Evolutionary conservation across 768 basidiomycete species (phyloP).

Genomic region (Solioccasus polychromus): DNA sequence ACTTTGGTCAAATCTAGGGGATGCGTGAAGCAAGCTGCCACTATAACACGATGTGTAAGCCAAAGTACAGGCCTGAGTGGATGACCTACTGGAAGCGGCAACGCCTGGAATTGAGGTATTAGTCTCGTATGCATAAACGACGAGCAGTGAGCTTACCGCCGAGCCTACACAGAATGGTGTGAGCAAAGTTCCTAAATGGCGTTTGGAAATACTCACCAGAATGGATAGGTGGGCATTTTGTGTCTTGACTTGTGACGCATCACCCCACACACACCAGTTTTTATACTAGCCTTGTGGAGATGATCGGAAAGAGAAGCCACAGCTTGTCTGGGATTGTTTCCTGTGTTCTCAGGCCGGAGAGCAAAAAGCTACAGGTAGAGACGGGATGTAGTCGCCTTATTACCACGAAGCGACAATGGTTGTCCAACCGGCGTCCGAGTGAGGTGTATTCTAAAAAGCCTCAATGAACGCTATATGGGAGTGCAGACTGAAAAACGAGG

Average conservation of each 20-base stretch:
- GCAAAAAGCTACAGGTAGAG: slow-evolving; percentile 23
- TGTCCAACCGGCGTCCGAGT: not conserved
- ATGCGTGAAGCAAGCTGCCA: slow-evolving; percentile 81
- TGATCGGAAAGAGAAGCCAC: slow-evolving; percentile 4
- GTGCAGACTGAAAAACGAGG: not conserved
- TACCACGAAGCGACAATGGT: slow-evolving; percentile 1
- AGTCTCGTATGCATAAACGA: not conserved
- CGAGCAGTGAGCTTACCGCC: slow-evolving; percentile 45
- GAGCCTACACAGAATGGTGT: slow-evolving; percentile 41
- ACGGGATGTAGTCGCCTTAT: slow-evolving; percentile 3
- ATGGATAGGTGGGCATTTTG: slow-evolving; percentile 29
- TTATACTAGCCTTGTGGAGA: slow-evolving; percentile 16
- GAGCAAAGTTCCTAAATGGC: not conserved
- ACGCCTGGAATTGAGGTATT: slow-evolving; percentile 41
- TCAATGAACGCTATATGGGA: slow-evolving; percentile 3
- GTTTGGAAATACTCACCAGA: slow-evolving; percentile 25
- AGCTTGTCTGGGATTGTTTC: slow-evolving; percentile 3
- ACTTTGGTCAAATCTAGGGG: slow-evolving; percentile 87
- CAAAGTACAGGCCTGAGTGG: not conserved
- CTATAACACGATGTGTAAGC: slow-evolving; percentile 34
- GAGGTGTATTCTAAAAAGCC: slow-evolving; percentile 2
- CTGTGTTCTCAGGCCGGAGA: slow-evolving; percentile 4
- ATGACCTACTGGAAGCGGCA: slow-evolving; percentile 58
- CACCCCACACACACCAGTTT: slow-evolving; percentile 1
- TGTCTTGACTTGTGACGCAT: slow-evolving; percentile 9